phyloP scores from a whole-genome alignment of 139 green algal species.

The Micromonas commoda region DNA sequence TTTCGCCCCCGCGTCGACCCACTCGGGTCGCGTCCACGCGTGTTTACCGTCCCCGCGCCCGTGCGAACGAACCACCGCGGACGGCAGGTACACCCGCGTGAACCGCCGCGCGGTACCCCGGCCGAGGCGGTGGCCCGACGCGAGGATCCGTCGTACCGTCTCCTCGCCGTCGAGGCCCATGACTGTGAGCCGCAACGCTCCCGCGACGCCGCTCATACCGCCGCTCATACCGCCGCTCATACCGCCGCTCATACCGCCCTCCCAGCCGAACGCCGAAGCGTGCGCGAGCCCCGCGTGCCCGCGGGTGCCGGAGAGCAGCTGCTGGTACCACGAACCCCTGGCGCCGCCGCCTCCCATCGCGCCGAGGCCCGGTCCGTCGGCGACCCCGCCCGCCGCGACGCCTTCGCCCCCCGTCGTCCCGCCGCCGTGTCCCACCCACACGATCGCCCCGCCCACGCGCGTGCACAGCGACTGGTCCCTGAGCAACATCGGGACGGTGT shows the following conservation, averaged over 20 bases:
- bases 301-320: background rate
- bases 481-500: background rate
- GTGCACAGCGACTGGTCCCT: background rate
- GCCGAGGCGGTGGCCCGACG: background rate
- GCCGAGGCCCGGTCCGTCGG: too few species aligned
- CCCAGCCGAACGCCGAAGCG: background rate
- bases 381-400: too few species aligned
- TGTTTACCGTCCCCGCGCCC: too few species aligned
- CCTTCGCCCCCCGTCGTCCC: background rate
- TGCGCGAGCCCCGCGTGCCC: background rate
- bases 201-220: background rate
- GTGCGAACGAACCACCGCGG: background rate
- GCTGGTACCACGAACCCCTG: background rate
- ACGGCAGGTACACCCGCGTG: background rate
- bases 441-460: background rate
- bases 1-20: background rate
- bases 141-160: background rate
- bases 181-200: background rate
- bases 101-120: background rate
- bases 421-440: background rate
- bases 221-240: too few species aligned
- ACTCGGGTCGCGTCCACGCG: background rate
- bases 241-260: background rate
- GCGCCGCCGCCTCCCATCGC: too few species aligned
- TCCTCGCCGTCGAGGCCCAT: background rate